Conservation (phyloP, 2,329 filamentous ascomycete genomes). For the Colletotrichum falcatum region DNA sequence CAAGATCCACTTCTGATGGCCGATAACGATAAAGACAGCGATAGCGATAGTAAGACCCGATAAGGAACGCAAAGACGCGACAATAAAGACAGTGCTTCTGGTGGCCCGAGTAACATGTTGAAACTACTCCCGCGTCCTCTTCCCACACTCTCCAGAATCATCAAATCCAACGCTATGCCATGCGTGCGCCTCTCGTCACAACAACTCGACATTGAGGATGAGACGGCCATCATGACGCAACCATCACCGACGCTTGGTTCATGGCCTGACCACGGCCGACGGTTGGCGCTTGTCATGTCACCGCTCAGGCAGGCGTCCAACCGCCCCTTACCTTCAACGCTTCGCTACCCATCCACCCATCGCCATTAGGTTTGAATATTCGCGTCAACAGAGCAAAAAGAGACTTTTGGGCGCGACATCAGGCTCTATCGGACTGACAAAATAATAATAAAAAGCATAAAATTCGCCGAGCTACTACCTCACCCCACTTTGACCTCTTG, state of each 20-base stretch:
- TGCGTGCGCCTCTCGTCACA: neutral
- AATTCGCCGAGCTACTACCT: neutral
- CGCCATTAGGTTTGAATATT: neutral
- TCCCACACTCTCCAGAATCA: neutral
- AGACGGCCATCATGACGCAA: neutral
- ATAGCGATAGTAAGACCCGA: neutral
- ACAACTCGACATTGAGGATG: neutral
- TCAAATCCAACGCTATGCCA: neutral
- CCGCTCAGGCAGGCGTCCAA: neutral
- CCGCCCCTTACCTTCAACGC: neutral
- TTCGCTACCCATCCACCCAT: neutral
- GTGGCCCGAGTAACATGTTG: neutral
- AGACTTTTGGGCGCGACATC: neutral
- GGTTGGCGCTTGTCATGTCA: neutral
- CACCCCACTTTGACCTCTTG: neutral
- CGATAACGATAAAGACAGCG: conserved; percentile 6
- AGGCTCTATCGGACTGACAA: neutral
- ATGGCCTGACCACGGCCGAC: neutral
- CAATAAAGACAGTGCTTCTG: neutral
- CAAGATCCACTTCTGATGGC: conserved; percentile 1
- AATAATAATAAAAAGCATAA: too few relatives aligned
- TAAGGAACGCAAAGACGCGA: neutral
- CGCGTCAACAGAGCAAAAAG: neutral
- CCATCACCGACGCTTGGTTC: conserved; percentile 8
- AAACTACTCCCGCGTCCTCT: too few relatives aligned